Evolutionary conservation across 2,329 filamentous ascomycete genomes (phyloP), one percentile per base, ranked within the genome.

Genomic region (Botrytis paeoniae): DNA sequence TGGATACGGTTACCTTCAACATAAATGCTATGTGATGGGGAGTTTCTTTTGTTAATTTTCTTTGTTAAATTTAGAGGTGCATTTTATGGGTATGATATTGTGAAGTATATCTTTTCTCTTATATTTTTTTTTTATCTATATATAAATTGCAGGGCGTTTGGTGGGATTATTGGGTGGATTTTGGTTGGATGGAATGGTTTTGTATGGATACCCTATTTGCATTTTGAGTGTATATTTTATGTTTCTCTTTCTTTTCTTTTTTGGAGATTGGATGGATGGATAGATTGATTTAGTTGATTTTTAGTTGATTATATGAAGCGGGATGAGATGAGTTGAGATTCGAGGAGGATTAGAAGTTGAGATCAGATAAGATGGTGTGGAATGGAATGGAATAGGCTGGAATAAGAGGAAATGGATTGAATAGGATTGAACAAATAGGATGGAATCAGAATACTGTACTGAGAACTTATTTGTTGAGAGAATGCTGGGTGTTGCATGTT

Each of bases 191-290:
- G 59, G 59, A 1, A 7, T 37, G 59, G 9, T 62, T 62, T 62
- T 62, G 39, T 14, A 45, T 37, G 65, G 48, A 69, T 69, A 69
- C 65, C 65, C 65, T 57, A 12, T 68, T 68, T 57, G 65, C 35
- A n/a, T 20, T 69, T 57, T 41, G 16, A 39, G 45, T 39, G 20
- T 54, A 29, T 29, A n/a, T 18, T 9, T 54, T n/a, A n/a, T 51
- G 2, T 25, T 12, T 43, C 0, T 22, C 4, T 48, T 37, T 39
- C 29, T 22, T 39, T 39, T 16, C 29, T n/a, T n/a, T 8, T 16
- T 41, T 18, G 12, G 60, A 20, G 37, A 18, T 41, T 62, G 25
- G 7, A 54, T 54, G 22, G 48, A n/a, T 51, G 10, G 25, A 48
- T 48, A 4, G 20, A 48, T 48, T 2, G 32, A 35, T 35, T 37